Conservation (phyloP, 2,329 filamentous ascomycete species). For the Pseudopyrenochaeta lycopersici region DNA sequence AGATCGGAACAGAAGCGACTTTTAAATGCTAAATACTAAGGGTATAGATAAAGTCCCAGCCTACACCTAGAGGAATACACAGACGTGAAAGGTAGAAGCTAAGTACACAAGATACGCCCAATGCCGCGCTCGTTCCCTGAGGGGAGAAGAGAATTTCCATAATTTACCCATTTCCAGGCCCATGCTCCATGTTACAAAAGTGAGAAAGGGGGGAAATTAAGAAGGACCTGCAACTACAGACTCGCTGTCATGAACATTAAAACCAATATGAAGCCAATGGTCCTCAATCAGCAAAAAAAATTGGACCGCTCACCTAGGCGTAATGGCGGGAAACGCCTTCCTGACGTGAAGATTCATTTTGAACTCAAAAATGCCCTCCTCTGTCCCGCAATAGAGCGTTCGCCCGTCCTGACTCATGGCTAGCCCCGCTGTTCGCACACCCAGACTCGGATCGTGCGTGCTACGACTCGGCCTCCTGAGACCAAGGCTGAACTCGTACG, state of each 20-base stretch:
- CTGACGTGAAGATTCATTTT: constrained; percentile 70
- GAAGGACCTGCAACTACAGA: not conserved
- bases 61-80: no score
- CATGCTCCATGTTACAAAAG: no score
- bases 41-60: no score
- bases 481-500: constrained; percentile 36
- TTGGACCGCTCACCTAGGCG: constrained; percentile 44
- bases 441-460: constrained; percentile 43
- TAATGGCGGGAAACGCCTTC: constrained; percentile 58
- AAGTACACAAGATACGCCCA: not conserved
- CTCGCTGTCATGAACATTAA: not conserved
- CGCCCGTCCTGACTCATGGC: constrained; percentile 59
- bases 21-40: no score
- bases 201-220: no score
- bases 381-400: constrained; percentile 59
- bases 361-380: constrained; percentile 80
- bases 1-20: no score
- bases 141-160: no score
- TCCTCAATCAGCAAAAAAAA: not conserved
- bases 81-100: not conserved
- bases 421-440: constrained; percentile 57
- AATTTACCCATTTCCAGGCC: no score
- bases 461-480: constrained; percentile 34
- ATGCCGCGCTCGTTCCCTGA: no score
- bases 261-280: not conserved